These are phyloP conservation scores for Phytophthora fragariaefolia DNA, from an alignment of 352 stramenopile species.

Conservation along the genomic window DNA sequence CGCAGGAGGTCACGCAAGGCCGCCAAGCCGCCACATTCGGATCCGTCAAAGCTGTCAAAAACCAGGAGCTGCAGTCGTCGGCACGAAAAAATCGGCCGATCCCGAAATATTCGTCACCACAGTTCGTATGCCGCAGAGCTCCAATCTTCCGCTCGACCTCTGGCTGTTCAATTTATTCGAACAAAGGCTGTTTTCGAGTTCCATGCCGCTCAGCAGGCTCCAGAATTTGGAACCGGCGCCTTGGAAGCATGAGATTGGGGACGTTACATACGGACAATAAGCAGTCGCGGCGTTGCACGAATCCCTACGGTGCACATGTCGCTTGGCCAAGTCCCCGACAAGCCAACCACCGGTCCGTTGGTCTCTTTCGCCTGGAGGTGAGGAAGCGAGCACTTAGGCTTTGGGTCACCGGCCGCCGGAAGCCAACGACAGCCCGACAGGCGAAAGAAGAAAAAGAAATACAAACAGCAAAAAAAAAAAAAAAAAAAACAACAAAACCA, in stretches of 20 bases:
- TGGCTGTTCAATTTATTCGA: not conserved
- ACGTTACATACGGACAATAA: too few relatives aligned
- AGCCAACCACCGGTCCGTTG: too few relatives aligned
- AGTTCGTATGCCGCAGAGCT: constrained; percentile 7
- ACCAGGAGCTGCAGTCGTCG: constrained; percentile 1
- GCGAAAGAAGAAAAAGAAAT: not conserved
- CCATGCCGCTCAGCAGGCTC: not conserved
- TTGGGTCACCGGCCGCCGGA: constrained; percentile 26
- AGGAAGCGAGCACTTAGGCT: constrained; percentile 16
- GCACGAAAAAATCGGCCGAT: constrained; percentile 21
- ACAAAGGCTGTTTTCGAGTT: not conserved
- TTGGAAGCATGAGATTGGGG: constrained; percentile 14
- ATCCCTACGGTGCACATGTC: constrained; percentile 37
- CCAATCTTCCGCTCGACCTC: not conserved
- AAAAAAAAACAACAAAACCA: not conserved
- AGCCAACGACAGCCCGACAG: constrained; percentile 16
- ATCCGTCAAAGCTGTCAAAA: not conserved
- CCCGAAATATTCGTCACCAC: not conserved
- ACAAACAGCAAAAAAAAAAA: constrained; percentile 7
- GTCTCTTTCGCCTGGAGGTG: too few relatives aligned
- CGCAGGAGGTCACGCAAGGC: not conserved
- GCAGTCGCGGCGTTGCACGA: too few relatives aligned
- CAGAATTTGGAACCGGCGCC: constrained; percentile 13
- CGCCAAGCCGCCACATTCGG: not conserved
- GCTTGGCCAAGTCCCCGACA: constrained; percentile 24